phyloP scores from a whole-genome alignment of 805 yeast species.

The Zygosaccharomyces kombuchaensis region DNA sequence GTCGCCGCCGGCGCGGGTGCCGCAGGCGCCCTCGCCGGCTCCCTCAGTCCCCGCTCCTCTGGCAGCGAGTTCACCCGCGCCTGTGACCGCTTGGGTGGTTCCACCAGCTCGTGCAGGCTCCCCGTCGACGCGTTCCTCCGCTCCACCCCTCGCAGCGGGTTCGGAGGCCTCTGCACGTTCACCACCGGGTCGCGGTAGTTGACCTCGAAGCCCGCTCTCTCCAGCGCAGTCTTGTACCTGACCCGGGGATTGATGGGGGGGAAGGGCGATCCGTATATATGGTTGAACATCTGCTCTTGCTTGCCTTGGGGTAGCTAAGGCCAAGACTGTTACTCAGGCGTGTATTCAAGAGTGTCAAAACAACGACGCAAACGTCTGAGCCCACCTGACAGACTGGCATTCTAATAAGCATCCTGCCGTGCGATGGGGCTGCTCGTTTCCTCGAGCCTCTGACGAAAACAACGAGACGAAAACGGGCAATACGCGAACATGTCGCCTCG shows the following conservation, averaged over 20 bases:
- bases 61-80: constrained; percentile 11
- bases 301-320: too few species aligned
- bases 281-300: constrained; percentile 15
- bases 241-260: constrained; percentile 66
- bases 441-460: background rate
- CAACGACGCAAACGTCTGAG: background rate
- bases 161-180: background rate
- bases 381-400: background rate
- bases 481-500: background rate
- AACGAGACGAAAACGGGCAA: constrained; percentile 5
- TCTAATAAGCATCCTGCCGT: constrained; percentile 2
- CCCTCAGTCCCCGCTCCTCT: background rate
- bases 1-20: background rate
- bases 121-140: constrained; percentile 14
- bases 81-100: constrained; percentile 4
- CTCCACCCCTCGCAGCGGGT: background rate
- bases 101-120: constrained; percentile 1
- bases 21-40: background rate
- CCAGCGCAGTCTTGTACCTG: constrained; percentile 65
- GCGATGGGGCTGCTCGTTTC: background rate
- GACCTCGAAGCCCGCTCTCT: constrained; percentile 77
- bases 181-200: constrained; percentile 4
- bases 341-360: background rate
- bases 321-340: too few species aligned
- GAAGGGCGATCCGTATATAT: constrained; percentile 45